Evolutionary conservation across 2,329 filamentous ascomycete species (phyloP), one percentile per base, ranked within the genome.

Genomic region (Didymella segeticola): DNA sequence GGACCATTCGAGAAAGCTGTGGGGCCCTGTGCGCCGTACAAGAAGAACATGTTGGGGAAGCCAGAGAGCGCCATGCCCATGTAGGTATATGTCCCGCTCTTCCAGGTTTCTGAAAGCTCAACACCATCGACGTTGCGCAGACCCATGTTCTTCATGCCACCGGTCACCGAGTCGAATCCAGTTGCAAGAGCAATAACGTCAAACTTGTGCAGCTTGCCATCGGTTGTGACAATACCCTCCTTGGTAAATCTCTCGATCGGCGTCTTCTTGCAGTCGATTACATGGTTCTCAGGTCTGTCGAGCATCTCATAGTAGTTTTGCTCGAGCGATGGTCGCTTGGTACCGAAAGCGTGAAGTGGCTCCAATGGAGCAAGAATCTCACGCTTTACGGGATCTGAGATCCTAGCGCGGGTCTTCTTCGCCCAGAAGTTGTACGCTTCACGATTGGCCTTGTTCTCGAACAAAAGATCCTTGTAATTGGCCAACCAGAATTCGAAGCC

Each of bases 351-450:
- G 54, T 81, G 78, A 0, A 76, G 77, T 15, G 75, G 73, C 59
- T 77, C 67, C 14, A 76, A 62, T 0, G 79, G 79, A 7, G 78
- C 78, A n/a, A 81, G 67, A 11, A 80, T 73, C 36, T 79, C 77
- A 26, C 75, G 71, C 72, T 80, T 80, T 51, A 67, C 65, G 1
- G 75, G 71, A 56, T 80, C 75, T 23, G 71, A 68, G 49, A 81
- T 78, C 15, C 79, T 71, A 5, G 70, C 69, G 4, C 75, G 71
- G 3, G 74, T 74, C 63, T 77, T 76, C 67, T 77, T 77, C 2
- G 70, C 73, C 78, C 78, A 80, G 68, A 78, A 80, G 42, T 79
- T 69, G 62, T 80, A 81, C 2, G 77, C 75, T 43, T 76, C 67
- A 6, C 71, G 66, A 43, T 81, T 81, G 23, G 76, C 75, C 47